These are phyloP conservation scores for Ochetophila trinervis DNA, from an alignment of 306 rosid species.

Conservation along the genomic window DNA sequence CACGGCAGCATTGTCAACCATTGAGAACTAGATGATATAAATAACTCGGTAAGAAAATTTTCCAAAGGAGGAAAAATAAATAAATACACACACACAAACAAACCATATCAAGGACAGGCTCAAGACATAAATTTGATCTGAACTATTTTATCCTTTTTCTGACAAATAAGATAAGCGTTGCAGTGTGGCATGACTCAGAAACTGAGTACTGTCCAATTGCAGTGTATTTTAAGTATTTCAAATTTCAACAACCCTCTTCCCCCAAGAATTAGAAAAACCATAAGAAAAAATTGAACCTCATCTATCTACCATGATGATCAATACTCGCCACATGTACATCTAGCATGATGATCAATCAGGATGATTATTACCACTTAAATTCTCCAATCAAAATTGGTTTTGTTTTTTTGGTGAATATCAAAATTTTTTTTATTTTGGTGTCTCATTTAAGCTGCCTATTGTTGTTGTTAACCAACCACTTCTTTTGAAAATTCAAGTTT, in stretches of 20 bases:
- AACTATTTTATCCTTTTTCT: slow-evolving; percentile 1
- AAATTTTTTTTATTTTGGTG: no score
- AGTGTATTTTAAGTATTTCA: neutral
- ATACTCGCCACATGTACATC: no score
- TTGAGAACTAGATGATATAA: neutral
- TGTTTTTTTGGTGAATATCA: no score
- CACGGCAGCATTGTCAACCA: slow-evolving; percentile 11
- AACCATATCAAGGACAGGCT: neutral
- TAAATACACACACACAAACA: no score
- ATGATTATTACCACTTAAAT: no score
- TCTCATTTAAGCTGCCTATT: no score
- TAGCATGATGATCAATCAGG: no score
- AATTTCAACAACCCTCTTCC: neutral
- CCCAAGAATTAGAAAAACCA: neutral
- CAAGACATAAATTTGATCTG: neutral
- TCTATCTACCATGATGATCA: no score
- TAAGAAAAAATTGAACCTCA: no score
- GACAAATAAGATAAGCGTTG: slow-evolving; percentile 10
- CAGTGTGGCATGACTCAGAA: slow-evolving; percentile 1
- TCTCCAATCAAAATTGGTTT: no score
- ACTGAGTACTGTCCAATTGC: neutral
- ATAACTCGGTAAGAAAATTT: neutral
- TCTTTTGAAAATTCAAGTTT: no score
- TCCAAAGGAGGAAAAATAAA: neutral
- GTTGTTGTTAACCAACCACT: no score